Evolutionary conservation across 2,329 filamentous ascomycete species (phyloP).

Genomic region (Monosporascus cannonballus): DNA sequence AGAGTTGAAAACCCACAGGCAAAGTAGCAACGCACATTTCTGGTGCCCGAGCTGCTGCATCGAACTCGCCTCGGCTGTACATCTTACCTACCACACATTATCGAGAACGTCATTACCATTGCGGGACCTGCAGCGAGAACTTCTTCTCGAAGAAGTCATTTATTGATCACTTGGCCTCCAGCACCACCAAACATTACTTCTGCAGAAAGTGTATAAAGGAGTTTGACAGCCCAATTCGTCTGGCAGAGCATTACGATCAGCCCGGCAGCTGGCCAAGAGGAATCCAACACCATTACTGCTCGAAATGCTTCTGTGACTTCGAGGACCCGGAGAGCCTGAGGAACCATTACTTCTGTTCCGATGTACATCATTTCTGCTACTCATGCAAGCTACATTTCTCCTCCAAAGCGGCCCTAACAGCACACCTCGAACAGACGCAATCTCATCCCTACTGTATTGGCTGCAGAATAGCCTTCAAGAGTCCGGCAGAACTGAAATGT

Average conservation of each 20-base stretch:
- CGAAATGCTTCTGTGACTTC: background rate
- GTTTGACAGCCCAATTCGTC: background rate
- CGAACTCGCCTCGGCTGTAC: background rate
- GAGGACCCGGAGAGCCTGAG: background rate
- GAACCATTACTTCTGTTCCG: constrained; percentile 2
- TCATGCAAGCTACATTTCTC: background rate
- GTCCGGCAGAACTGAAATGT: background rate
- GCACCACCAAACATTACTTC: constrained; percentile 2
- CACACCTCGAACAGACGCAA: background rate
- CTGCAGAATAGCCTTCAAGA: background rate
- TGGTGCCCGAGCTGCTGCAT: constrained; percentile 9
- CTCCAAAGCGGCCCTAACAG: background rate
- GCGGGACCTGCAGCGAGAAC: background rate
- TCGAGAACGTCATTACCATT: background rate
- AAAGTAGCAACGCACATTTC: constrained; percentile 1
- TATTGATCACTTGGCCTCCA: background rate
- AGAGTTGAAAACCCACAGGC: background rate
- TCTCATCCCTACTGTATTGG: constrained; percentile 1
- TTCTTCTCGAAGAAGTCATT: background rate
- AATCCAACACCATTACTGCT: background rate
- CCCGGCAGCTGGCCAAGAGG: background rate
- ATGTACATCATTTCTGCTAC: constrained; percentile 1
- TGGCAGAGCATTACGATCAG: background rate
- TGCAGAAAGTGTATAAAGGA: constrained; percentile 3
- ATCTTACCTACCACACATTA: background rate